phyloP scores from a whole-genome alignment of 352 stramenopile genomes.

The Phytophthora megakarya region DNA sequence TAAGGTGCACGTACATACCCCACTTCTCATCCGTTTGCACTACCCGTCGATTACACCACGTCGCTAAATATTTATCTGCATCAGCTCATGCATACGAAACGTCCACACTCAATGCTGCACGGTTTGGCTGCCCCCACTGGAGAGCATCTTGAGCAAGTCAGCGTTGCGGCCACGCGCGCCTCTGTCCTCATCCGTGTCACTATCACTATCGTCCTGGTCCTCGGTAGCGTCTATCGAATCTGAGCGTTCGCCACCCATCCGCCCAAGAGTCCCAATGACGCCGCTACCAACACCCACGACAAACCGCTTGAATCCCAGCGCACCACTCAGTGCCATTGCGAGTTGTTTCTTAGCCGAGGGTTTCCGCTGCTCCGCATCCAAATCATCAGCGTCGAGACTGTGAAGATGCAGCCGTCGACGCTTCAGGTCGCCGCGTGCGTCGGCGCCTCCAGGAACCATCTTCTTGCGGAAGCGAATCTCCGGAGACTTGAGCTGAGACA shows the following conservation, averaged over 20 bases:
- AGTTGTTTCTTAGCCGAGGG: constrained; percentile 39
- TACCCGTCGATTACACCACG: neutral
- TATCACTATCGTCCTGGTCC: constrained; percentile 41
- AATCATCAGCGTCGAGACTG: constrained; percentile 39
- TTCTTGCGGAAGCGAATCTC: constrained; percentile 77
- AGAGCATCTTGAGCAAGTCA: constrained; percentile 65
- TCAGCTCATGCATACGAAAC: constrained; percentile 19
- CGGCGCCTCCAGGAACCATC: constrained; percentile 30
- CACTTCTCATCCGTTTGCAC: no score
- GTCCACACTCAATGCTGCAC: constrained; percentile 28
- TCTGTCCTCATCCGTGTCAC: constrained; percentile 42
- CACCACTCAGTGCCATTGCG: constrained; percentile 34
- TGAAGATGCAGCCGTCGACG: constrained; percentile 53
- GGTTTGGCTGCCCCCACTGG: constrained; percentile 32
- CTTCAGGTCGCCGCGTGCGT: constrained; percentile 65
- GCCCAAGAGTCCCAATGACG: constrained; percentile 35
- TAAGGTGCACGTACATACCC: no score
- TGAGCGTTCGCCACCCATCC: constrained; percentile 34
- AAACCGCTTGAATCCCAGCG: constrained; percentile 40
- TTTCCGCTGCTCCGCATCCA: constrained; percentile 30
- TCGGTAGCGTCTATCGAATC: constrained; percentile 40
- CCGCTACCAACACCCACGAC: constrained; percentile 39
- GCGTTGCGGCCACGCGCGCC: constrained; percentile 25
- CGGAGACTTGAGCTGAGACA: constrained; percentile 74
- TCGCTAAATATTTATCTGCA: constrained; percentile 39